These are phyloP conservation scores for Lactarius hengduanensis DNA, from an alignment of 768 basidiomycete species.

Conservation along the genomic window DNA sequence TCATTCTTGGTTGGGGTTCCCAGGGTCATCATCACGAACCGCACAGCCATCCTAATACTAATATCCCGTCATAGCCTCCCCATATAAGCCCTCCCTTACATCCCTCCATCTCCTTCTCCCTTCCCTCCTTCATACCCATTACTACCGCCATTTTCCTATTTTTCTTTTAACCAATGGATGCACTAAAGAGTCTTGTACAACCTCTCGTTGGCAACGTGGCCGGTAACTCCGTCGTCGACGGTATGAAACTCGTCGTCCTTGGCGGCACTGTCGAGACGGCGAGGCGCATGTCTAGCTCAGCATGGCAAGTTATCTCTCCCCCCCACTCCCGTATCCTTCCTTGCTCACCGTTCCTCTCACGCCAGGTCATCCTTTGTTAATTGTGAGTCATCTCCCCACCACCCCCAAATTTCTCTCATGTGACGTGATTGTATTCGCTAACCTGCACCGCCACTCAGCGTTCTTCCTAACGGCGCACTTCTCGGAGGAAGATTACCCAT, in stretches of 20 bases:
- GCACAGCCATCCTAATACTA: constrained; percentile 27
- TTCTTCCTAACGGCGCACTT: constrained; percentile 86
- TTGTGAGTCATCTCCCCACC: constrained; percentile 49
- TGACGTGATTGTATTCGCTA: constrained; percentile 26
- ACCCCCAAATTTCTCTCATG: constrained; percentile 1
- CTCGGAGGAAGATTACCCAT: constrained; percentile 86
- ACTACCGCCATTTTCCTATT: neutral
- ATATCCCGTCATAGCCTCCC: constrained; percentile 12
- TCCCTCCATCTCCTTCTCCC: neutral
- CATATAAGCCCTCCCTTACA: neutral
- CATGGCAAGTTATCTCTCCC: constrained; percentile 55
- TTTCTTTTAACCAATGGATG: constrained; percentile 23
- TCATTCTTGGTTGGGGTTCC: neutral
- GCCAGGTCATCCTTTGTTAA: constrained; percentile 82
- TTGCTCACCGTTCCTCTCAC: constrained; percentile 10
- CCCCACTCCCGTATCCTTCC: constrained; percentile 1
- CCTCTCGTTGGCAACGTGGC: constrained; percentile 29
- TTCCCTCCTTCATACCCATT: neutral
- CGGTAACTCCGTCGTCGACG: constrained; percentile 69
- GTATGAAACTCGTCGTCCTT: constrained; percentile 86
- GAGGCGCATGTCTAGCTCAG: constrained; percentile 75
- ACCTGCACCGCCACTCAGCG: constrained; percentile 29
- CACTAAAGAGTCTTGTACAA: constrained; percentile 30
- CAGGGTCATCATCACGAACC: constrained; percentile 13
- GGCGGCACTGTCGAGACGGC: constrained; percentile 89